These are phyloP conservation scores for Fragilaria crotonensis DNA, from an alignment of 108 stramenopile species.

Conservation along the genomic window DNA sequence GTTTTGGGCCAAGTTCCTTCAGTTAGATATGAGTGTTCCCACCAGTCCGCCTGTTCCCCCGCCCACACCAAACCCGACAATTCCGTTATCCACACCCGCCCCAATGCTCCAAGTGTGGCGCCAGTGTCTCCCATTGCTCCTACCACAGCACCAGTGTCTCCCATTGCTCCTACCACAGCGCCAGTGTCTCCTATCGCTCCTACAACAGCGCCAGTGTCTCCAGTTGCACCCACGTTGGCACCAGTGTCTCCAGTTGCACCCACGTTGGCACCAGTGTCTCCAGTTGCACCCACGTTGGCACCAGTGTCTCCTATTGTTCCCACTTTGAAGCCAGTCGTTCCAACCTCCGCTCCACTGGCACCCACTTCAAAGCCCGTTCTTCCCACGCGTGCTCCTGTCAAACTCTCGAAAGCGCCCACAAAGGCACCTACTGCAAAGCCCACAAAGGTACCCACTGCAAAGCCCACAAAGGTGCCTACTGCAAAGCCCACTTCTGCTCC, in stretches of 20 bases:
- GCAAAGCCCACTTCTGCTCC: conserved; percentile 7
- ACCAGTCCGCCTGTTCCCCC: background rate
- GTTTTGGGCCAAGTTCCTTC: background rate
- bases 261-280: background rate
- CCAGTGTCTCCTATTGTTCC: background rate
- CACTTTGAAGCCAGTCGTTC: background rate
- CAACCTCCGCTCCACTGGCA: background rate
- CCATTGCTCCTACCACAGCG: background rate
- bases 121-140: background rate
- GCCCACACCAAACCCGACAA: background rate
- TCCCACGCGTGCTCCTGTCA: background rate
- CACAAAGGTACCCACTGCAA: background rate
- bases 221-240: background rate
- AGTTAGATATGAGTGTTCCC: background rate
- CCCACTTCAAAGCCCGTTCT: background rate
- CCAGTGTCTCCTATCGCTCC: background rate
- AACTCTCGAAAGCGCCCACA: background rate
- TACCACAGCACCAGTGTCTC: background rate
- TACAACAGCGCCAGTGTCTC: background rate
- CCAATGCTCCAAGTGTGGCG: background rate
- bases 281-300: background rate
- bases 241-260: background rate
- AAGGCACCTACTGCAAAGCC: background rate
- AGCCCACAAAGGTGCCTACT: conserved; percentile 1
- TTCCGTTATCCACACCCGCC: background rate